Percentiles rank a stretch among this genome's conserved stretches.
Conservation (phyloP, 495 filamentous ascomycete genomes). For the Hyaloscypha finlandica region DNA sequence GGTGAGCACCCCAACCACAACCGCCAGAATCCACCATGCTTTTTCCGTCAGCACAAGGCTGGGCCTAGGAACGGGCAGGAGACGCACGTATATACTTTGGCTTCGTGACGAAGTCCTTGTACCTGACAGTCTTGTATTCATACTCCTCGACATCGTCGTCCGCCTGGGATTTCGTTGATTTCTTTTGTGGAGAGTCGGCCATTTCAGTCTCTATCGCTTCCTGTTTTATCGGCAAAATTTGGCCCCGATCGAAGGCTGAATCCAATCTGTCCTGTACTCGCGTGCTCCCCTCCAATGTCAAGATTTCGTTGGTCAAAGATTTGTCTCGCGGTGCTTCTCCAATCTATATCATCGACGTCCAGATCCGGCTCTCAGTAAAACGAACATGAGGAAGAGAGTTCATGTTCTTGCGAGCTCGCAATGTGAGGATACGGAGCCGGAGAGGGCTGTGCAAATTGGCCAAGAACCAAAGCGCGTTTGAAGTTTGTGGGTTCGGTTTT, state of each 20-base stretch:
- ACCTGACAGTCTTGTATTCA: constrained; percentile 8
- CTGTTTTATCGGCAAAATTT: not conserved
- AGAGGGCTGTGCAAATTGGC: constrained; percentile 1
- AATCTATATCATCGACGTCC: not conserved
- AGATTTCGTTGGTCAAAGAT: not conserved
- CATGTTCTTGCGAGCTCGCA: not conserved
- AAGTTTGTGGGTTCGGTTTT: not conserved
- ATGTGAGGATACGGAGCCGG: not conserved
- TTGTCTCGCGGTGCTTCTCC: not conserved
- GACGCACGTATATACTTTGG: constrained; percentile 18
- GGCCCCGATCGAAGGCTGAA: not conserved
- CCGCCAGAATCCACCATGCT: constrained; percentile 15
- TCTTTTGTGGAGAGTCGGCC: not conserved
- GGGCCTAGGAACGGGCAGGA: not conserved
- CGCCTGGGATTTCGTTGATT: not conserved
- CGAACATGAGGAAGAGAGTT: not conserved
- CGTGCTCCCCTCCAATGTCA: not conserved
- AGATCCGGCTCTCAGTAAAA: not conserved
- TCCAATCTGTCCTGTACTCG: not conserved
- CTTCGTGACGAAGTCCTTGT: constrained; percentile 8
- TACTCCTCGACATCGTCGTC: constrained; percentile 13
- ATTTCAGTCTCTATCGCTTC: not conserved
- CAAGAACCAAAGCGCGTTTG: not conserved
- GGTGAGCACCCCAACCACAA: constrained; percentile 2
- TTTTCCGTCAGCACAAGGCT: not conserved